Conservation (phyloP, 2,329 filamentous ascomycete species). For the Aspergillus sp. region DNA sequence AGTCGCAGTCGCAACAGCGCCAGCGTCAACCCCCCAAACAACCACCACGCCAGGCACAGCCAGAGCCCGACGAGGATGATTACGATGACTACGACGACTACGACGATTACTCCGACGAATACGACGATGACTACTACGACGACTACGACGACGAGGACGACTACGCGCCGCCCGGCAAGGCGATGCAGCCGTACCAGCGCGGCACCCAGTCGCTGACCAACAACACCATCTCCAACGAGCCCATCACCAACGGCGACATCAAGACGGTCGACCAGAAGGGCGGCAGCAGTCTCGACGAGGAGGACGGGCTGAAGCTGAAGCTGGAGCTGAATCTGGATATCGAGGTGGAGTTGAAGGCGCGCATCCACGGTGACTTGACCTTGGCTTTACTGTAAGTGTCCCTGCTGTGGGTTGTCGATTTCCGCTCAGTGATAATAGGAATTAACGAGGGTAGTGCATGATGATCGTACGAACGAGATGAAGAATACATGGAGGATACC, state of each 20-base stretch:
- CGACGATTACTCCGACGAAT: conserved; percentile 24
- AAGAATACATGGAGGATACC: too few relatives aligned
- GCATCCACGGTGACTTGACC: conserved; percentile 63
- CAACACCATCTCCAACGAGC: conserved; percentile 14
- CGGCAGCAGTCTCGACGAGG: conserved; percentile 21
- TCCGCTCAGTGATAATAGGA: conserved; percentile 9
- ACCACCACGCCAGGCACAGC: conserved; percentile 22
- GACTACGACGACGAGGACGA: conserved; percentile 32
- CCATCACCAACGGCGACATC: conserved; percentile 18
- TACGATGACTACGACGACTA: conserved; percentile 28
- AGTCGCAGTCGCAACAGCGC: background rate
- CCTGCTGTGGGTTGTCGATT: background rate
- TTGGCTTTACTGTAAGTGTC: conserved; percentile 48
- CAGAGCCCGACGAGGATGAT: conserved; percentile 22
- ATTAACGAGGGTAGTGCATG: conserved; percentile 16
- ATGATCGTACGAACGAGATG: background rate
- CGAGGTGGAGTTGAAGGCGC: conserved; percentile 63
- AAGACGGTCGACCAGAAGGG: conserved; percentile 23
- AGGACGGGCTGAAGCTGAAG: conserved; percentile 52
- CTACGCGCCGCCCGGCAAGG: conserved; percentile 25
- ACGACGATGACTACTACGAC: conserved; percentile 27
- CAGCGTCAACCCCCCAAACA: conserved; percentile 27
- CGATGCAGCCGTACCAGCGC: conserved; percentile 26
- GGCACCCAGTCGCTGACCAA: conserved; percentile 14
- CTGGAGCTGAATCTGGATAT: conserved; percentile 62